Conservation (phyloP, 2,329 filamentous ascomycete genomes). For the Neopestalotiopsis rosae region DNA sequence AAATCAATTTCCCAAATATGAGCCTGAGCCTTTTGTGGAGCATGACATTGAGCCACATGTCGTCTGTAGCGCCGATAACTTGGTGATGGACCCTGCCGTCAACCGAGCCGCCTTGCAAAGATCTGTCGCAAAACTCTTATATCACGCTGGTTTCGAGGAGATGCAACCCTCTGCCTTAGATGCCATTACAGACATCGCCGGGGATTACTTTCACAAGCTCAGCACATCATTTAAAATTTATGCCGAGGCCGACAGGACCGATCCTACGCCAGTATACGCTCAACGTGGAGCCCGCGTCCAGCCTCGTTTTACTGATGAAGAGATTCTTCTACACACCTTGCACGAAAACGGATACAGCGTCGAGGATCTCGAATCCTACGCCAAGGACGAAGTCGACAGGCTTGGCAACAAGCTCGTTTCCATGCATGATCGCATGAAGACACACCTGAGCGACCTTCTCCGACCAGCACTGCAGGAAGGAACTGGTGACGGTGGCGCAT, state of each 20-base stretch:
- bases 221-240: slow-evolving; percentile 81
- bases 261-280: slow-evolving; percentile 48
- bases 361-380: slow-evolving; percentile 81
- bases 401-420: slow-evolving; percentile 77
- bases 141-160: slow-evolving; percentile 95
- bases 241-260: slow-evolving; percentile 79
- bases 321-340: slow-evolving; percentile 85
- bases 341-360: slow-evolving; percentile 84
- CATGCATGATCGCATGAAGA: slow-evolving; percentile 94
- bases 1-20: slow-evolving; percentile 97
- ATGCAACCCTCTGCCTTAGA: slow-evolving; percentile 95
- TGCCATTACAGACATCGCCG: slow-evolving; percentile 84
- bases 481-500: slow-evolving; percentile 77
- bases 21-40: slow-evolving; percentile 87
- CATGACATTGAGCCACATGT: slow-evolving; percentile 88
- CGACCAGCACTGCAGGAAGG: slow-evolving; percentile 85
- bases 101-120: slow-evolving; percentile 86
- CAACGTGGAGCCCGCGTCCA: slow-evolving; percentile 54
- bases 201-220: slow-evolving; percentile 88
- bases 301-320: slow-evolving; percentile 79
- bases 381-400: slow-evolving; percentile 91
- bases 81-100: slow-evolving; percentile 82
- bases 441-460: slow-evolving; percentile 88
- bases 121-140: slow-evolving; percentile 92
- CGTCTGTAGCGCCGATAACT: slow-evolving; percentile 85